These are phyloP conservation scores for Gonapodya prolifera DNA, from an alignment of 192 early-diverging fungal species.

Conservation along the genomic window DNA sequence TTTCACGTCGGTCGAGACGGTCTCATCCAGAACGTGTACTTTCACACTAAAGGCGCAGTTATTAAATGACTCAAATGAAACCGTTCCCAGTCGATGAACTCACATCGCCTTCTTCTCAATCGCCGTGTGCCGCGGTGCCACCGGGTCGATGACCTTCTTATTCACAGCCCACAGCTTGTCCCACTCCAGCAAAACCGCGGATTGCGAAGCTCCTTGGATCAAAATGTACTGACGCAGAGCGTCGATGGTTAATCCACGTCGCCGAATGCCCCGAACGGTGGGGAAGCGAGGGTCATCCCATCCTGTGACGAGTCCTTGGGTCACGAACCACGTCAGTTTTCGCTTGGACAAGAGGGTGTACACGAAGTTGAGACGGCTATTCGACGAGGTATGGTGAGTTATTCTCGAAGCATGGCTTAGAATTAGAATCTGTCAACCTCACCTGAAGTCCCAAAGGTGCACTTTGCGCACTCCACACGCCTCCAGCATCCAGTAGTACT, in stretches of 20 bases:
- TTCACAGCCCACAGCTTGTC: slow-evolving; percentile 98
- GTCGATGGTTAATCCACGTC: slow-evolving; percentile 96
- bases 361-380: slow-evolving; percentile 83
- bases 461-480: slow-evolving; percentile 75
- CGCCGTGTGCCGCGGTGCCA: slow-evolving; percentile 83
- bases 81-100: too few species aligned
- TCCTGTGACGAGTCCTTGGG: slow-evolving; percentile 65
- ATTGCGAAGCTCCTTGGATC: slow-evolving; percentile 96
- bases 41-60: slow-evolving; percentile 23
- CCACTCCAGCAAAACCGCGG: slow-evolving; percentile 87
- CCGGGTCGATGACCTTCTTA: slow-evolving; percentile 91
- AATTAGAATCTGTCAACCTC: slow-evolving; percentile 9
- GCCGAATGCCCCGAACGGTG: slow-evolving; percentile 61
- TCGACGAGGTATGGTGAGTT: background rate
- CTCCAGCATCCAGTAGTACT: slow-evolving; percentile 93
- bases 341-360: slow-evolving; percentile 97
- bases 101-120: slow-evolving; percentile 54
- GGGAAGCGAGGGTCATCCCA: slow-evolving; percentile 86
- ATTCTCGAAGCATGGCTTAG: background rate
- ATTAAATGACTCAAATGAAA: background rate
- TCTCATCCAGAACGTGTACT: slow-evolving; percentile 48
- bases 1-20: slow-evolving; percentile 38
- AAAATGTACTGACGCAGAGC: slow-evolving; percentile 92
- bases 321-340: slow-evolving; percentile 94
- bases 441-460: slow-evolving; percentile 83